phyloP scores from a whole-genome alignment of 2,329 filamentous ascomycete species.

The Diaporthe humulicola region DNA sequence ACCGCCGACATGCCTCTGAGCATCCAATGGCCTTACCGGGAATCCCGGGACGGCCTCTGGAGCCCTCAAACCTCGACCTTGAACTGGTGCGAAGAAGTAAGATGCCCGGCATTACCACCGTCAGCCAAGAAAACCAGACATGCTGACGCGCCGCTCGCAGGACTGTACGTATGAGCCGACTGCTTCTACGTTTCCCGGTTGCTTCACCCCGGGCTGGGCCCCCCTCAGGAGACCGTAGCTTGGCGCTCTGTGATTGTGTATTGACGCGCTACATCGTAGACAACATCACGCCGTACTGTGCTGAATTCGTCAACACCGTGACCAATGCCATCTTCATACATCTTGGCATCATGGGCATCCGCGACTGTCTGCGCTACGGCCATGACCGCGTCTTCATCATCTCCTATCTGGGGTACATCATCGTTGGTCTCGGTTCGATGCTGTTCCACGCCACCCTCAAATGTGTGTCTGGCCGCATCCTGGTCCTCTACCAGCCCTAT shows the following conservation, averaged over 20 bases:
- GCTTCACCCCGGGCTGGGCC: too few species aligned
- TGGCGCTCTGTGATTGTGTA: not conserved
- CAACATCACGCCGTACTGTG: constrained; percentile 53
- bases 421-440: constrained; percentile 68
- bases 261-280: constrained; percentile 47
- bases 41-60: constrained; percentile 53
- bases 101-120: not conserved
- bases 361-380: constrained; percentile 77
- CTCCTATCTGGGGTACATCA: constrained; percentile 65
- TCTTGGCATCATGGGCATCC: constrained; percentile 81
- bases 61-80: constrained; percentile 53
- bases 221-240: too few species aligned
- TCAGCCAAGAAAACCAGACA: not conserved
- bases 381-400: constrained; percentile 84
- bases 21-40: constrained; percentile 52
- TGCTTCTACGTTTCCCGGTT: not conserved
- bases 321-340: constrained; percentile 88
- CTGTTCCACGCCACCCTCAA: constrained; percentile 70
- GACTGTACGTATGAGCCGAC: constrained; percentile 11
- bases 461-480: constrained; percentile 54
- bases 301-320: constrained; percentile 68
- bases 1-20: constrained; percentile 36
- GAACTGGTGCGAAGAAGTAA: constrained; percentile 56
- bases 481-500: not conserved
- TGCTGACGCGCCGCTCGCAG: constrained; percentile 20